These are phyloP conservation scores for Amphirosellinia nigrospora DNA, from an alignment of 495 filamentous ascomycete species.

Conservation along the genomic window DNA sequence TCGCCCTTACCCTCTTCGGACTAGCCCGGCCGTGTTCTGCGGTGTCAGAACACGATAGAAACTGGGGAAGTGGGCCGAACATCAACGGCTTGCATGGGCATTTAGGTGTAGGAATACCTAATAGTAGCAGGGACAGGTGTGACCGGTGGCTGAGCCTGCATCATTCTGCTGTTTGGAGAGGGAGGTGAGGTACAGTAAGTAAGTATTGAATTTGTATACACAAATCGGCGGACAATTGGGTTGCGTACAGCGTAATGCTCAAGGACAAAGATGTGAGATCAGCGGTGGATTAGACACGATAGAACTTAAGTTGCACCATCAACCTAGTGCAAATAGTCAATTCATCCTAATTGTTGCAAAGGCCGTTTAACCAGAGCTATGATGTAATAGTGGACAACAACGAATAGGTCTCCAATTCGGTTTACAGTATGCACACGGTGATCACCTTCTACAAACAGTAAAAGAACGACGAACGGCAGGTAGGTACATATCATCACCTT, in stretches of 20 bases:
- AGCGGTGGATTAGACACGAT: not conserved
- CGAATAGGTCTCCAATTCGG: slow-evolving; percentile 8
- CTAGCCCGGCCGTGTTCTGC: not conserved
- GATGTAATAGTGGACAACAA: slow-evolving; percentile 20
- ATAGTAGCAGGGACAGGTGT: slow-evolving; percentile 14
- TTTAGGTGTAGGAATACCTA: too few species aligned
- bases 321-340: not conserved
- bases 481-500: not conserved
- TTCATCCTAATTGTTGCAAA: slow-evolving; percentile 9
- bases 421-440: slow-evolving; percentile 4
- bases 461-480: not conserved
- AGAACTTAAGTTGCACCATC: not conserved
- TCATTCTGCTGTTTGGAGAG: not conserved
- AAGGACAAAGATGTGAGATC: not conserved
- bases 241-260: not conserved
- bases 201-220: not conserved
- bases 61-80: slow-evolving; percentile 23
- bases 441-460: slow-evolving; percentile 2
- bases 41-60: not conserved
- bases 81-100: slow-evolving; percentile 1
- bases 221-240: not conserved
- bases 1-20: not conserved
- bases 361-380: slow-evolving; percentile 3
- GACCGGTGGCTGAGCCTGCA: slow-evolving; percentile 4
- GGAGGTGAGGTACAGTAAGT: not conserved